Base-by-base conservation (phyloP, 257 asterid species). In the Galeopsis tetrahit region DNA sequence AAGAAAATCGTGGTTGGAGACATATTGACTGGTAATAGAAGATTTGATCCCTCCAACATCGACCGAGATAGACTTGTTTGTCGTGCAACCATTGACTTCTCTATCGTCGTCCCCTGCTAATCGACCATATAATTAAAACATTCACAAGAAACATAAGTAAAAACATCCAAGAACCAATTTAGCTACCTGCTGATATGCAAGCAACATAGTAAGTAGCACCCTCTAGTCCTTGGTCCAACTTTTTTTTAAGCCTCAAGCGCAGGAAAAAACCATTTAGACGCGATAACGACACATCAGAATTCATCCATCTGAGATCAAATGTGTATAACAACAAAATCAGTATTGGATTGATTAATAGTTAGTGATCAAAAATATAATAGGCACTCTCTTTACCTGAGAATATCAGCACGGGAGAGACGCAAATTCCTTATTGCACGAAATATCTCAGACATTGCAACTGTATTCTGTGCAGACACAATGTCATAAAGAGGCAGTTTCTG, bases 1-100 rank as follows among this genome's bases (percentile, higher is more conserved):
- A 40, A 80, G 71, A 72, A 91, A 89, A 53, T 81, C 93, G 38
- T 86, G 89, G 80, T 91, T 91, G 77, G 97, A 91, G 40, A 91
- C 68, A 11, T 83, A 83, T 42, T 78, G 89, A 72, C 84, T 80
- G 42, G 81, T 87, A 65, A 89, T 84, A 21, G 71, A 76, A 73
- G 88, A 84, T 77, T 75, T 79, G 72, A 85, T 71, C 40, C 97
- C 97, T 49, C 86, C 86, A 52, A 87, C 80, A 68, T 84, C 79
- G 7, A 86, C 95, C 68, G 70, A 55, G 49, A 91, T 71, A 21
- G 76, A 69, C 53, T 77, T 82, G 74, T 77, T 79, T 10, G 78
- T 69, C 72, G 62, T 70, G 55, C 74, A 58, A 4, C 35, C 74
- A 21, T 65, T 43, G 10, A 57, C 56, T 38, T 78, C 89, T 46